Evolutionary conservation across 2,329 filamentous ascomycete genomes (phyloP), one percentile per base, ranked within the genome.

Genomic region (Monilinia fructicola): DNA sequence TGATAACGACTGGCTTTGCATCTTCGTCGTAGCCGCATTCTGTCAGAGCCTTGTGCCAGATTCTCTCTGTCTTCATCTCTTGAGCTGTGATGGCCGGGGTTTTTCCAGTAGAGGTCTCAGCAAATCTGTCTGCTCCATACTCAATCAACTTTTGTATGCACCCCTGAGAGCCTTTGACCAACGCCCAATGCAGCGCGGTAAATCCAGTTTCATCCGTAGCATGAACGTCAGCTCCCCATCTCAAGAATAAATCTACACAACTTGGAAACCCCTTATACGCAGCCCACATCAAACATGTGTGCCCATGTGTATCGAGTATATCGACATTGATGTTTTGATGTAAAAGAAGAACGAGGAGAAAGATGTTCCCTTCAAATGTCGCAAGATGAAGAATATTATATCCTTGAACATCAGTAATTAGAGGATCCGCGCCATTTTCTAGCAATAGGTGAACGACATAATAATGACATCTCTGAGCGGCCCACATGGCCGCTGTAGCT

Each of bases 381-480:
- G 94, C 95, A 68, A 97, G 92, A 78, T 99, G 95, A 31, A 99
- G 85, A 63, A 97, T 95, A 77, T 99, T 99, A 83, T 98, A 99
- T 75, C 95, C 95, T 81, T 98, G 93, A 60, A 92, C 88, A 77
- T 99, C 95, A 75, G 90, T 93, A 70, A 97, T 85, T 64, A 97
- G 87, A 67, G 94, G 93, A 77, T 99, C 94, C 74, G 93, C 95
- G 74, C 95, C 95, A 77, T 93, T 87, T 74, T 95, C 87, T 59
- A 99, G 89, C 48, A 99, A 86, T 14, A 99, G 86, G 76, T 97
- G 91, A 73, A 99, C 93, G 67, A 95, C 90, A 79, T 98, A 97
- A 81, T 98, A 97, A 79, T 98, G 91, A 77, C 93, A 97, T 75
- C 93, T 86, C 80, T 98, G 96, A 67, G 93, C 95, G 44, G 95